Evolutionary conservation across 2,329 filamentous ascomycete genomes (phyloP).

Genomic region (Neobulgaria alba): DNA sequence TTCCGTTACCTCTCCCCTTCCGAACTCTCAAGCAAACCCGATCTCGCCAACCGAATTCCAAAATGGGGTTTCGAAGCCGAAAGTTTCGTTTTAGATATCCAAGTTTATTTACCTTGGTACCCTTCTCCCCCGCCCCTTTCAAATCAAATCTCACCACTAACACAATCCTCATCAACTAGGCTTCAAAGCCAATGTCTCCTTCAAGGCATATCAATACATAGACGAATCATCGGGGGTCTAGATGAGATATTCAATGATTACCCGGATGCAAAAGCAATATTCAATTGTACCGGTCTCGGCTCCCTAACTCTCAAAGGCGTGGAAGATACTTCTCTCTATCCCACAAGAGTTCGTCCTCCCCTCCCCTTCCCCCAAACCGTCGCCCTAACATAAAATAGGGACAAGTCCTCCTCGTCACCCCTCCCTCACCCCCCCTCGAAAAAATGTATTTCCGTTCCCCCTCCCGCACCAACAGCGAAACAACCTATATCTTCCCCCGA

Average conservation of each 20-base stretch:
- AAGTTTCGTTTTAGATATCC: slow-evolving; percentile 17
- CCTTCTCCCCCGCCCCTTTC: slow-evolving; percentile 23
- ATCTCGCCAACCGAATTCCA: background rate
- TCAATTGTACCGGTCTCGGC: slow-evolving; percentile 25
- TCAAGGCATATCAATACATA: slow-evolving; percentile 12
- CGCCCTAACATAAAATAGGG: slow-evolving; percentile 12
- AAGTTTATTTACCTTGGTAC: slow-evolving; percentile 22
- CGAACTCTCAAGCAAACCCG: slow-evolving; percentile 38
- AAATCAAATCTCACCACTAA: too few species aligned
- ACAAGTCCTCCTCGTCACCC: slow-evolving; percentile 30
- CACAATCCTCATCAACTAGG: too few species aligned
- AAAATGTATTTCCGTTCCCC: slow-evolving; percentile 37
- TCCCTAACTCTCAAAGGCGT: slow-evolving; percentile 21
- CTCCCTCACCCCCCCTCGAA: slow-evolving; percentile 30
- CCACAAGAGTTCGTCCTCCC: slow-evolving; percentile 20
- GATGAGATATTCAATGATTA: slow-evolving; percentile 10
- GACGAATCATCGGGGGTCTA: slow-evolving; percentile 11
- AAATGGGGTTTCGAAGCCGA: slow-evolving; percentile 64
- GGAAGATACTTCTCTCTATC: slow-evolving; percentile 23
- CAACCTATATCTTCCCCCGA: slow-evolving; percentile 37
- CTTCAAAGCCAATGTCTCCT: slow-evolving; percentile 32
- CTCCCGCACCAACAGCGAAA: slow-evolving; percentile 33
- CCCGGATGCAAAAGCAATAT: slow-evolving; percentile 9
- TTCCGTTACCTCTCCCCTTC: slow-evolving; percentile 45
- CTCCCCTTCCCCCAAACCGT: background rate